Conservation (phyloP, 352 stramenopile species). For the Globisporangium canariense region DNA sequence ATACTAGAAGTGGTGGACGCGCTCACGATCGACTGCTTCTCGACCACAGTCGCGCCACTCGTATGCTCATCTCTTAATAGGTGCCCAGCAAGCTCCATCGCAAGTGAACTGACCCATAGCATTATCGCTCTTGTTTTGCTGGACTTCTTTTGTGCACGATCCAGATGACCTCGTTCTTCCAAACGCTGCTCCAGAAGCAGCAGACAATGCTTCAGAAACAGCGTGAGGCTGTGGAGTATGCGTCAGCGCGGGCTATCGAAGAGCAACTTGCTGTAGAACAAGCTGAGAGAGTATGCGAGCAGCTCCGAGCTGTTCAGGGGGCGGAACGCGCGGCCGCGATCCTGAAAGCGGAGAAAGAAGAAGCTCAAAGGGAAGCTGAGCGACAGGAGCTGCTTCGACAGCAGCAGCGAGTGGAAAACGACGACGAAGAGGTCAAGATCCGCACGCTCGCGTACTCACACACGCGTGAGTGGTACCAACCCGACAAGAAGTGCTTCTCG, state of each 20-base stretch:
- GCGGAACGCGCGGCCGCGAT: slow-evolving; percentile 9
- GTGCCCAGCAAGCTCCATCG: too few relatives aligned
- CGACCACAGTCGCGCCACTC: slow-evolving; percentile 21
- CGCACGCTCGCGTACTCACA: slow-evolving; percentile 55
- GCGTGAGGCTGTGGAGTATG: slow-evolving; percentile 25
- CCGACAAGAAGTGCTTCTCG: slow-evolving; percentile 60
- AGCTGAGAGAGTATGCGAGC: slow-evolving; percentile 4
- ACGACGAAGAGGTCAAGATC: slow-evolving; percentile 59
- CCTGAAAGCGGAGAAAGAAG: slow-evolving; percentile 18
- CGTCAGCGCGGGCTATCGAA: slow-evolving; percentile 12
- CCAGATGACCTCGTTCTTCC: slow-evolving; percentile 37
- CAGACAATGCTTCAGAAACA: slow-evolving; percentile 20
- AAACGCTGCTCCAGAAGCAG: slow-evolving; percentile 30
- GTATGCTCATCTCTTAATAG: slow-evolving; percentile 6
- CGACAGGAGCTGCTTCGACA: slow-evolving; percentile 25
- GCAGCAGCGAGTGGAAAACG: slow-evolving; percentile 43
- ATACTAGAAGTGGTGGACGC: slow-evolving; percentile 37
- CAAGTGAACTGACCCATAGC: too few relatives aligned
- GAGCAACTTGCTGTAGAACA: slow-evolving; percentile 7
- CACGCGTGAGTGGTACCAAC: slow-evolving; percentile 55
- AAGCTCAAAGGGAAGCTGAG: slow-evolving; percentile 23
- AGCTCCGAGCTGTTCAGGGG: slow-evolving; percentile 12
- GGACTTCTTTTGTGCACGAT: not conserved
- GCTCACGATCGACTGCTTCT: slow-evolving; percentile 38
- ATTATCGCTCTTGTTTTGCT: slow-evolving; percentile 1